phyloP scores from a whole-genome alignment of 2,329 filamentous ascomycete species.

The Ophiosphaerella narmari region DNA sequence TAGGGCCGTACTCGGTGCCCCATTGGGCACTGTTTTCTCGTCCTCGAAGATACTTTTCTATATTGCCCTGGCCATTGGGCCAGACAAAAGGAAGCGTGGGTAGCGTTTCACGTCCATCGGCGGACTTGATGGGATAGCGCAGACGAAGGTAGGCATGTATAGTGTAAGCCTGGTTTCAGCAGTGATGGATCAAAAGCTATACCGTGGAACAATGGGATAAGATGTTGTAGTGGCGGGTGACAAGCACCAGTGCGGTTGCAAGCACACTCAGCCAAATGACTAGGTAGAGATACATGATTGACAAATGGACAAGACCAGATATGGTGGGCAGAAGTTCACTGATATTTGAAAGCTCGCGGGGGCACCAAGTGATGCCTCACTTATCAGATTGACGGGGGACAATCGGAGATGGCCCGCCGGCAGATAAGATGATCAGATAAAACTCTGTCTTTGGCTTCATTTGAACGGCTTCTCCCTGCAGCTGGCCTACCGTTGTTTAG shows the following conservation, averaged over 20 bases:
- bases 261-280: neutral
- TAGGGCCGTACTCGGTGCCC: conserved; percentile 37
- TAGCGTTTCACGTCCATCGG: conserved; percentile 1
- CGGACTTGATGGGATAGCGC: conserved; percentile 9
- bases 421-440: conserved; percentile 12
- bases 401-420: too few relatives aligned
- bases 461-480: too few relatives aligned
- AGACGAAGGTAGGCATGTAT: conserved; percentile 4
- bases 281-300: neutral
- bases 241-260: neutral
- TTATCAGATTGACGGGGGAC: neutral
- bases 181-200: neutral
- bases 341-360: too few relatives aligned
- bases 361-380: too few relatives aligned
- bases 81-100: conserved; percentile 21
- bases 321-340: neutral
- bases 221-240: neutral
- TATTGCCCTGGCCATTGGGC: conserved; percentile 40
- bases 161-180: neutral
- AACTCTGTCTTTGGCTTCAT: conserved; percentile 1
- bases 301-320: neutral
- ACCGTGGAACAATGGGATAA: conserved; percentile 4
- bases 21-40: conserved; percentile 40
- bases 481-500: neutral
- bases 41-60: conserved; percentile 50